phyloP scores from a whole-genome alignment of 2,329 filamentous ascomycete genomes.

The Acephala macrosclerotiorum region DNA sequence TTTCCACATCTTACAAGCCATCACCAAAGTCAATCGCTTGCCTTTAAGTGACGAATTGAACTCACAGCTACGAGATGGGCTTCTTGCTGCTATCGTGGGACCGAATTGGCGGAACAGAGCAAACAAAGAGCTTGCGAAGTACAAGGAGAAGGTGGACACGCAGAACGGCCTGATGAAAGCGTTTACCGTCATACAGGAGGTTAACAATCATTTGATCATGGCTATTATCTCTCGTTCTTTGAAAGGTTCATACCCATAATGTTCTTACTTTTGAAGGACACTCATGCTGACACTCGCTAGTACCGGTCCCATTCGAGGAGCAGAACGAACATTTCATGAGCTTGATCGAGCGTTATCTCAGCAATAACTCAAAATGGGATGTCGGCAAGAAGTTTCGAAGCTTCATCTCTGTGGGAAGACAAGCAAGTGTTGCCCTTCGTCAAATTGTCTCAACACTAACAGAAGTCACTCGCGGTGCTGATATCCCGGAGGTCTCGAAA shows the following conservation, averaged over 20 bases:
- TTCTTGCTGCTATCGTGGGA: not conserved
- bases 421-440: not conserved
- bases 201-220: conserved; percentile 1
- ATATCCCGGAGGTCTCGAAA: not conserved
- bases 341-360: not conserved
- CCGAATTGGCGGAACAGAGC: not conserved
- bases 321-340: not conserved
- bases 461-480: not conserved
- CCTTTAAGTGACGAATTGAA: not conserved
- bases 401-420: not conserved
- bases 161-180: not conserved
- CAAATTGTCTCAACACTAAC: not conserved
- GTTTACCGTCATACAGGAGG: not conserved
- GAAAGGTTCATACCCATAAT: too few species aligned
- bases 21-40: not conserved
- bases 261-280: too few species aligned
- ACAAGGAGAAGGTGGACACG: not conserved
- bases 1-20: not conserved
- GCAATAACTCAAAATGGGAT: not conserved
- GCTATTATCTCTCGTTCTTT: not conserved
- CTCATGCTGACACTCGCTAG: not conserved
- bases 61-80: not conserved
- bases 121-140: not conserved
- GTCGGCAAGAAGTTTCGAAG: not conserved
- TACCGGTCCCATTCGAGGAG: not conserved